Evolutionary conservation across 169 alveolate genomes (phyloP).

Genomic region (Toxoplasma gondii): DNA sequence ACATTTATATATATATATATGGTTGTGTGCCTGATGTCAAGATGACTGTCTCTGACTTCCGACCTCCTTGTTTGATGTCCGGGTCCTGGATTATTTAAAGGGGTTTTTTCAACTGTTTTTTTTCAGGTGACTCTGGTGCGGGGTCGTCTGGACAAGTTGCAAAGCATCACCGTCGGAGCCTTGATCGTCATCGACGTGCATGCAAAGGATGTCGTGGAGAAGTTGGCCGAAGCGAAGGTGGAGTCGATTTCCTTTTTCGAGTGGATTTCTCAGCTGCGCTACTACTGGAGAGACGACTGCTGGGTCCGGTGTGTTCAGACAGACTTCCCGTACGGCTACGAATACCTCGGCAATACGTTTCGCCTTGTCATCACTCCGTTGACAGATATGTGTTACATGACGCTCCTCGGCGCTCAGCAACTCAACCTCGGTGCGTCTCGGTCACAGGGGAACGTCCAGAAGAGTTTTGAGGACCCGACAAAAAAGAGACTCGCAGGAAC

Average conservation of each 20-base stretch:
- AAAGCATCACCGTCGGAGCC: constrained; percentile 90
- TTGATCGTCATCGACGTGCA: constrained; percentile 95
- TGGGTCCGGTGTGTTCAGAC: constrained; percentile 84
- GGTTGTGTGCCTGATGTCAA: too few relatives aligned
- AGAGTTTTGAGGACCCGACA: too few relatives aligned
- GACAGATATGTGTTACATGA: constrained; percentile 96
- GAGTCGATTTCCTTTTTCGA: constrained; percentile 67
- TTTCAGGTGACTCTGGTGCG: constrained; percentile 87
- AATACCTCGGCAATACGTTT: constrained; percentile 95
- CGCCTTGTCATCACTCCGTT: constrained; percentile 96
- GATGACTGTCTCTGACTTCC: too few relatives aligned
- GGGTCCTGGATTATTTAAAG: neutral
- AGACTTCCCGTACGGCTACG: constrained; percentile 92
- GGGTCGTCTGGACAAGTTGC: constrained; percentile 84
- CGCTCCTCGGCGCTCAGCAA: constrained; percentile 94
- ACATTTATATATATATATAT: too few relatives aligned
- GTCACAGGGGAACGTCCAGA: neutral
- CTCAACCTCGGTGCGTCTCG: constrained; percentile 86
- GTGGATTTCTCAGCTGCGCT: constrained; percentile 90
- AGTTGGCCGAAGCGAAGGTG: constrained; percentile 79
- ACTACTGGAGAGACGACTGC: constrained; percentile 96
- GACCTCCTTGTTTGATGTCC: neutral
- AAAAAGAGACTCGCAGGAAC: neutral
- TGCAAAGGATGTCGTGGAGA: constrained; percentile 92
- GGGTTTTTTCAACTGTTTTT: neutral